These are phyloP conservation scores for Dionaea muscipula DNA, from an alignment of 179 eudicot species.

Conservation along the genomic window DNA sequence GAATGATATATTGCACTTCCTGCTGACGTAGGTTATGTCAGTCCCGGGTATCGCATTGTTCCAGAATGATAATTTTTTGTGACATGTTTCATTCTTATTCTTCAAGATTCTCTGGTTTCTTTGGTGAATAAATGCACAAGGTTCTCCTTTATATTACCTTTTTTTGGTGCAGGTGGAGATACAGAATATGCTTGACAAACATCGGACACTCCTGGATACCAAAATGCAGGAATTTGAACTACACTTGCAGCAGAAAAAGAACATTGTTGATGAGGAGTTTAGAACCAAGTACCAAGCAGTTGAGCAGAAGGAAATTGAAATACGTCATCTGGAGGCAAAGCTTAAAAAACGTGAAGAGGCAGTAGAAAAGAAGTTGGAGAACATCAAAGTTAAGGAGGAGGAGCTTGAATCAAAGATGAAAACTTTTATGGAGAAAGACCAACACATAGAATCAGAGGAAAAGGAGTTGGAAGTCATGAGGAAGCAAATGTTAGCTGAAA, in stretches of 20 bases:
- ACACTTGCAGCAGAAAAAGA: conserved; percentile 49
- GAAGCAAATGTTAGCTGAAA: conserved; percentile 35
- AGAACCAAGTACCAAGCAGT: conserved; percentile 30
- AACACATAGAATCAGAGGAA: conserved; percentile 40
- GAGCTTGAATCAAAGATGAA: conserved; percentile 46
- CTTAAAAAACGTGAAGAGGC: conserved; percentile 51
- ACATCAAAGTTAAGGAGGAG: conserved; percentile 71
- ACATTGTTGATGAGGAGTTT: conserved; percentile 44
- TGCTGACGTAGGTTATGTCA: too few species aligned
- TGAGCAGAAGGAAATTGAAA: conserved; percentile 40
- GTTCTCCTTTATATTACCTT: background rate
- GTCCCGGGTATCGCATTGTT: too few species aligned
- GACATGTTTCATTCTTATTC: too few species aligned
- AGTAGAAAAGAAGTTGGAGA: conserved; percentile 53
- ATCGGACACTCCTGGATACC: conserved; percentile 32
- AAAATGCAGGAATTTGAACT: conserved; percentile 50
- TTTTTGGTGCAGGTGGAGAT: conserved; percentile 46
- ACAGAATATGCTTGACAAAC: conserved; percentile 50
- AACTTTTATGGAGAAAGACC: conserved; percentile 52
- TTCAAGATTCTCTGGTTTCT: too few species aligned
- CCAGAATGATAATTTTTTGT: too few species aligned
- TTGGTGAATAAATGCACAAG: too few species aligned
- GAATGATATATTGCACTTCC: too few species aligned
- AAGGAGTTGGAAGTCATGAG: conserved; percentile 42
- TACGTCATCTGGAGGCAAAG: conserved; percentile 54